phyloP scores from a whole-genome alignment of 352 stramenopile genomes.

The Pythium chondricola region DNA sequence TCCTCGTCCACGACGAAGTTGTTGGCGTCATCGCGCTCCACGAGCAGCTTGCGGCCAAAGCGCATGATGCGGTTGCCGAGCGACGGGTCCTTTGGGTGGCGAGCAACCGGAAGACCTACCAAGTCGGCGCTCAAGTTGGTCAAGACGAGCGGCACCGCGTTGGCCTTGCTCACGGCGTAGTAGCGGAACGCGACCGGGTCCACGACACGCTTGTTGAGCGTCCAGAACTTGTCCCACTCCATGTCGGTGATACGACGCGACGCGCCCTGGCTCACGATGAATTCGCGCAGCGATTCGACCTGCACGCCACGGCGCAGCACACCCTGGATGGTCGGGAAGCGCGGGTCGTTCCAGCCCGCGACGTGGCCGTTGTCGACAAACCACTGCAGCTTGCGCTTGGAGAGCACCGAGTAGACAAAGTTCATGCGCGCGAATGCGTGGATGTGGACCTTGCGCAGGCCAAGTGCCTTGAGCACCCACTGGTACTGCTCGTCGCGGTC shows the following conservation, averaged over 20 bases:
- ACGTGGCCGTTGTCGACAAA: slow-evolving; percentile 98
- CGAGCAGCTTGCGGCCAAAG: slow-evolving; percentile 85
- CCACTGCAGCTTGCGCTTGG: slow-evolving; percentile 99
- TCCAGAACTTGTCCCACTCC: slow-evolving; percentile 99
- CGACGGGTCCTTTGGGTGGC: slow-evolving; percentile 75
- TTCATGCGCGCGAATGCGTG: slow-evolving; percentile 98
- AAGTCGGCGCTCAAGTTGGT: slow-evolving; percentile 64
- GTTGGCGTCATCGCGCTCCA: slow-evolving; percentile 95
- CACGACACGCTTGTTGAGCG: slow-evolving; percentile 98
- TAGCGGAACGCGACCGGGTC: slow-evolving; percentile 94
- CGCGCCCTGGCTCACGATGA: slow-evolving; percentile 97
- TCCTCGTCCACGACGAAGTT: slow-evolving; percentile 94
- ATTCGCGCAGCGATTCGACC: slow-evolving; percentile 92
- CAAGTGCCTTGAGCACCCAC: slow-evolving; percentile 89
- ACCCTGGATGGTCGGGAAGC: slow-evolving; percentile 98
- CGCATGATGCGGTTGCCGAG: slow-evolving; percentile 86
- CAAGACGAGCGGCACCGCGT: slow-evolving; percentile 86
- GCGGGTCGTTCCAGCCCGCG: slow-evolving; percentile 96
- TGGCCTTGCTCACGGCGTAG: slow-evolving; percentile 93
- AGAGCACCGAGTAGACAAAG: slow-evolving; percentile 98
- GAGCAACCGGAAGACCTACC: slow-evolving; percentile 52
- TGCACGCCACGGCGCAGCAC: slow-evolving; percentile 95
- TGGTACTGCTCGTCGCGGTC: slow-evolving; percentile 98
- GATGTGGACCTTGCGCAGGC: slow-evolving; percentile 77
- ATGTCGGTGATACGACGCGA: slow-evolving; percentile 96